Conservation (phyloP, 164 flowering plant species). For the Tetracentron sinense region DNA sequence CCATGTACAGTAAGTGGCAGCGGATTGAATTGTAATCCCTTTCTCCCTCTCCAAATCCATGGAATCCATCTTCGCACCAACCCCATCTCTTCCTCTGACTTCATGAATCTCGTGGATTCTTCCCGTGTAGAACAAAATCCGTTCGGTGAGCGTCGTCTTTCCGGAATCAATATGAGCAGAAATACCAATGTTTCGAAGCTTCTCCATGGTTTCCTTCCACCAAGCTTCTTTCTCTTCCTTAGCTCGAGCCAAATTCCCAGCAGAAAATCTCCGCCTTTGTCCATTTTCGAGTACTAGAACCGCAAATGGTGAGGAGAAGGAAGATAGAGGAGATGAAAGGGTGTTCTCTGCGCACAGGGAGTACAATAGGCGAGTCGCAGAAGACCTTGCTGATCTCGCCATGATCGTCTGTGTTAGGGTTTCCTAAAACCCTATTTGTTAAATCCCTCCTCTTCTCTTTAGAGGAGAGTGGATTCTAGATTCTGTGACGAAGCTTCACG, state of each 20-base stretch:
- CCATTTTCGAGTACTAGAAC: conserved; percentile 36
- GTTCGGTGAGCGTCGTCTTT: conserved; percentile 90
- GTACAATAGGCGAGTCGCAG: conserved; percentile 54
- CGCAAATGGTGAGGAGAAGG: conserved; percentile 33
- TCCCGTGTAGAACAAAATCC: conserved; percentile 84
- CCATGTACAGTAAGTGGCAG: conserved; percentile 98
- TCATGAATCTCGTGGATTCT: conserved; percentile 95
- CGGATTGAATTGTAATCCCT: conserved; percentile 96
- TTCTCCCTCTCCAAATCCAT: conserved; percentile 99
- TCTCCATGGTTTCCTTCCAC: conserved; percentile 83
- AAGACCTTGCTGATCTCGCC: conserved; percentile 41
- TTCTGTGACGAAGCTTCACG: too few species aligned
- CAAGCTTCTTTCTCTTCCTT: conserved; percentile 66
- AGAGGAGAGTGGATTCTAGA: too few species aligned
- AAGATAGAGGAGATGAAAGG: conserved; percentile 9
- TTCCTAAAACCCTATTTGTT: conserved; percentile 9
- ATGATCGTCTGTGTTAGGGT: conserved; percentile 19
- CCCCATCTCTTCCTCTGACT: conserved; percentile 91
- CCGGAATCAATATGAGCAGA: conserved; percentile 98
- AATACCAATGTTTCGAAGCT: conserved; percentile 86
- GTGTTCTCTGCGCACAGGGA: conserved; percentile 24
- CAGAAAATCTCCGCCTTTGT: conserved; percentile 44
- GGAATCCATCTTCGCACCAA: conserved; percentile 99
- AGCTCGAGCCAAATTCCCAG: conserved; percentile 49
- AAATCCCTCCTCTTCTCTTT: background rate